Percentiles rank a stretch among this genome's conserved stretches.
Evolutionary conservation across 1,284 basidiomycete genomes (phyloP).

Genomic region (Ceratobasidium theobromae): DNA sequence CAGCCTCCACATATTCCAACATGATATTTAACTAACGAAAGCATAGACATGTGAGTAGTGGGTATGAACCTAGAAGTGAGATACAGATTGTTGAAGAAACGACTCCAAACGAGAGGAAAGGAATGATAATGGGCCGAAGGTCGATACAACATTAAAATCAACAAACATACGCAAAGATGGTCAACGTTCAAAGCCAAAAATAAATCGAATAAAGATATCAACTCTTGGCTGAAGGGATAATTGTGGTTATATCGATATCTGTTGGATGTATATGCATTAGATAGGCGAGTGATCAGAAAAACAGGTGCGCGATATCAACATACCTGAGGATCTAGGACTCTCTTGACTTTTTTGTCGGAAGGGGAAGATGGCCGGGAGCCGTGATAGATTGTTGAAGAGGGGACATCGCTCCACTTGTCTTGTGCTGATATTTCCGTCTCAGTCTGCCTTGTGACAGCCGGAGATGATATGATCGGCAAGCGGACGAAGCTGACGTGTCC

Average conservation of each 20-base stretch:
- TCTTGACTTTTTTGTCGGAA: neutral
- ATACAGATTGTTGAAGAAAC: no score
- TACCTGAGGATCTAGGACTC: neutral
- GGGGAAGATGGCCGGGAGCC: slow-evolving; percentile 12
- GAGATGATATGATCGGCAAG: neutral
- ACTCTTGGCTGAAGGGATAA: neutral
- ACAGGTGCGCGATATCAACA: no score
- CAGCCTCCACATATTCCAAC: no score
- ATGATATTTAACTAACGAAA: no score
- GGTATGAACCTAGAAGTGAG: no score
- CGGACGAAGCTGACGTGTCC: neutral
- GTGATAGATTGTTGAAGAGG: neutral
- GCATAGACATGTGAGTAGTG: no score
- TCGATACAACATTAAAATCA: no score
- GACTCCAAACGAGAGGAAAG: neutral
- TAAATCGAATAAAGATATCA: neutral
- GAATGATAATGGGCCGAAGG: neutral
- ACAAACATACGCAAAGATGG: neutral
- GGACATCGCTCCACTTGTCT: slow-evolving; percentile 4
- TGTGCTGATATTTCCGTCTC: slow-evolving; percentile 19
- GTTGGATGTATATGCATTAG: no score
- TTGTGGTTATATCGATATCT: neutral
- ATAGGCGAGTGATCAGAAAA: no score
- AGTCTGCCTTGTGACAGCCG: slow-evolving; percentile 5
- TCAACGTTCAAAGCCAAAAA: neutral